phyloP scores from a whole-genome alignment of 108 stramenopile genomes.

The Epithemia pelagica region DNA sequence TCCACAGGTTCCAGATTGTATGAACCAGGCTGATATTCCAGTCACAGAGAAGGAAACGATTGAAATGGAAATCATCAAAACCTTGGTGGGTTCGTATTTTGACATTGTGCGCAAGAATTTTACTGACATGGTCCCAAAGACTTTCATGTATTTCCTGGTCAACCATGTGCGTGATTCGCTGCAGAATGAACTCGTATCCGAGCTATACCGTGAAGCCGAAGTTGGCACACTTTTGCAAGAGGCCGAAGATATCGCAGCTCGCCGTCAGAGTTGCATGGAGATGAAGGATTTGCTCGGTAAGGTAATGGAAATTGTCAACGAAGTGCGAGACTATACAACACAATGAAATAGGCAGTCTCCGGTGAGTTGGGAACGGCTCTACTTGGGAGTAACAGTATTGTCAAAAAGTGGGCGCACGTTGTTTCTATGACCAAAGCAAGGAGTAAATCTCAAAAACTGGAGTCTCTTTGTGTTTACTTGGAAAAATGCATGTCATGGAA shows the following conservation, averaged over 20 bases:
- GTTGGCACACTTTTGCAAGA: slow-evolving; percentile 77
- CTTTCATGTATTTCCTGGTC: slow-evolving; percentile 98
- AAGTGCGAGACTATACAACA: slow-evolving; percentile 92
- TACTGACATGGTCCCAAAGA: slow-evolving; percentile 36
- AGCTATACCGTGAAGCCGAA: slow-evolving; percentile 87
- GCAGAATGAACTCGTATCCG: slow-evolving; percentile 92
- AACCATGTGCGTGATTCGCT: slow-evolving; percentile 90
- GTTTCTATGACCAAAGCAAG: too few species aligned
- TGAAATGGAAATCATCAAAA: slow-evolving; percentile 96
- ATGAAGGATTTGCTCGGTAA: slow-evolving; percentile 85
- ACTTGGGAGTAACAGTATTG: too few species aligned
- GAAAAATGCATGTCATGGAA: too few species aligned
- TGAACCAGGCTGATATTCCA: slow-evolving; percentile 87
- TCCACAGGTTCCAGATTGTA: slow-evolving; percentile 86
- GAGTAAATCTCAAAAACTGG: too few species aligned
- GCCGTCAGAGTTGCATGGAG: slow-evolving; percentile 84
- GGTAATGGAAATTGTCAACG: slow-evolving; percentile 92
- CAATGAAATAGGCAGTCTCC: too few species aligned
- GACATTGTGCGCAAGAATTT: slow-evolving; percentile 83
- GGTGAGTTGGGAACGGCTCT: too few species aligned
- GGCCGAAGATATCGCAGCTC: slow-evolving; percentile 80
- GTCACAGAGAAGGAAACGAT: slow-evolving; percentile 80
- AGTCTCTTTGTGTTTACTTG: too few species aligned
- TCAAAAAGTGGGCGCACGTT: too few species aligned
- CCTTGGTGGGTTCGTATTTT: slow-evolving; percentile 90